Percentiles rank a stretch among this genome's conserved stretches.
Evolutionary conservation across 768 basidiomycete species (phyloP).

Genomic region (Piloderma croceum): DNA sequence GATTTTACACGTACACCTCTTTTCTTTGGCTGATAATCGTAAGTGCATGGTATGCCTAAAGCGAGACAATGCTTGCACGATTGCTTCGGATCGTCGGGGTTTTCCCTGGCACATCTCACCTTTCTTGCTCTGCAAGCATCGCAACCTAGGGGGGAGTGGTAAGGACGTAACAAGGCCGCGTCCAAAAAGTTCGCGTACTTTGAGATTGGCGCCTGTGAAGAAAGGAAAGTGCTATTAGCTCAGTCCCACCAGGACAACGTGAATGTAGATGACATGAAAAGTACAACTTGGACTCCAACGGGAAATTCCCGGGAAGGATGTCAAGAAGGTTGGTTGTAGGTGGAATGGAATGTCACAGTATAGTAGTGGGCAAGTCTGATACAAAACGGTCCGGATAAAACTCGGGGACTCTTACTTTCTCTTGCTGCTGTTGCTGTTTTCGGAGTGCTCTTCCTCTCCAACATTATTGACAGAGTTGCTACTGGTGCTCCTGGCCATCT

Average conservation of each 20-base stretch:
- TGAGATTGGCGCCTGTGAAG: conserved; percentile 73
- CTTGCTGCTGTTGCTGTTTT: conserved; percentile 72
- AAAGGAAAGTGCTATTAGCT: conserved; percentile 31
- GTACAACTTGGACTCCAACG: no score
- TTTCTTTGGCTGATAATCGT: conserved; percentile 92
- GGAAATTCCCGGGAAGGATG: no score
- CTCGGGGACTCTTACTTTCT: no score
- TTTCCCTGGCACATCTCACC: conserved; percentile 78
- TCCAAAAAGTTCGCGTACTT: no score
- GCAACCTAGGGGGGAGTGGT: conserved; percentile 69
- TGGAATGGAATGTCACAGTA: no score
- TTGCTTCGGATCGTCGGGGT: conserved; percentile 68
- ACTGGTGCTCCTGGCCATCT: conserved; percentile 52
- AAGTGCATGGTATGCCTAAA: conserved; percentile 80
- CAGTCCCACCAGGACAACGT: no score
- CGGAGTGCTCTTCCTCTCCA: conserved; percentile 50
- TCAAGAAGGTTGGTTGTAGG: no score
- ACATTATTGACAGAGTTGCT: conserved; percentile 61
- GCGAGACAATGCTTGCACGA: conserved; percentile 85
- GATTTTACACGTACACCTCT: no score
- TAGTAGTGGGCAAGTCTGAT: no score
- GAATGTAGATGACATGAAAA: conserved; percentile 35
- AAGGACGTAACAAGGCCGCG: no score
- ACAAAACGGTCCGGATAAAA: no score
- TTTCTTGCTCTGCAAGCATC: conserved; percentile 85